A percentile compares a stretch with the other conserved stretches of the same genome.
phyloP scores from a whole-genome alignment of 352 stramenopile species.

The Globisporangium radiosum region DNA sequence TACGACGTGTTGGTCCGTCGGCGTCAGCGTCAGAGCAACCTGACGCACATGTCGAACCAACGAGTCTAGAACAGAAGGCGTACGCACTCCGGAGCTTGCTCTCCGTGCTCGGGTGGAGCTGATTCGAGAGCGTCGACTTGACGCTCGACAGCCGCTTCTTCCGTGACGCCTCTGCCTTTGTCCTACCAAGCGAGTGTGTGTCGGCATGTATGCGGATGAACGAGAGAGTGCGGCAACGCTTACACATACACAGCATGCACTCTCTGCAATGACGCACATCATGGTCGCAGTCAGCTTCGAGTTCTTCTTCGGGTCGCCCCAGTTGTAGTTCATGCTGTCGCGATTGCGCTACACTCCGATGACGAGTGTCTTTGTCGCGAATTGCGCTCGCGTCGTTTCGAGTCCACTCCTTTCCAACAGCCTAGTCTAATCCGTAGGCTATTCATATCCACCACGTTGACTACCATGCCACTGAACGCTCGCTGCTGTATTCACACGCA shows the following conservation, averaged over 20 bases:
- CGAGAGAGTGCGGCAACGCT: neutral
- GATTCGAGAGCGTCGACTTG: slow-evolving; percentile 74
- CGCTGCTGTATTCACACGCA: neutral
- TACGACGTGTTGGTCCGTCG: neutral
- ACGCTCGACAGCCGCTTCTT: slow-evolving; percentile 68
- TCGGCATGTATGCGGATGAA: neutral
- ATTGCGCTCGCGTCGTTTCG: neutral
- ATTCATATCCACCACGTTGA: too few species aligned
- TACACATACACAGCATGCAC: too few species aligned
- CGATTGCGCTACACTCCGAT: neutral
- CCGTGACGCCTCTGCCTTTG: slow-evolving; percentile 56
- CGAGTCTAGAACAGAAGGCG: neutral
- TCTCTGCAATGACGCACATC: slow-evolving; percentile 38
- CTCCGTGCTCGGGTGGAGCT: slow-evolving; percentile 54
- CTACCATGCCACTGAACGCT: too few species aligned
- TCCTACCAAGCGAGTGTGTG: slow-evolving; percentile 20
- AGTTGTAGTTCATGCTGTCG: slow-evolving; percentile 72
- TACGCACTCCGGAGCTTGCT: slow-evolving; percentile 62
- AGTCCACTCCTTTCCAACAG: neutral
- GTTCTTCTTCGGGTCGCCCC: slow-evolving; percentile 78
- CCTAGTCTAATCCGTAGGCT: neutral
- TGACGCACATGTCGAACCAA: neutral
- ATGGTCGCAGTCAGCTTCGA: slow-evolving; percentile 59
- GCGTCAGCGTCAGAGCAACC: neutral
- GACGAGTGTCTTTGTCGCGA: neutral